These are phyloP conservation scores for Breviolum minutum DNA, from an alignment of 73 alveolate genomes.

Conservation along the genomic window DNA sequence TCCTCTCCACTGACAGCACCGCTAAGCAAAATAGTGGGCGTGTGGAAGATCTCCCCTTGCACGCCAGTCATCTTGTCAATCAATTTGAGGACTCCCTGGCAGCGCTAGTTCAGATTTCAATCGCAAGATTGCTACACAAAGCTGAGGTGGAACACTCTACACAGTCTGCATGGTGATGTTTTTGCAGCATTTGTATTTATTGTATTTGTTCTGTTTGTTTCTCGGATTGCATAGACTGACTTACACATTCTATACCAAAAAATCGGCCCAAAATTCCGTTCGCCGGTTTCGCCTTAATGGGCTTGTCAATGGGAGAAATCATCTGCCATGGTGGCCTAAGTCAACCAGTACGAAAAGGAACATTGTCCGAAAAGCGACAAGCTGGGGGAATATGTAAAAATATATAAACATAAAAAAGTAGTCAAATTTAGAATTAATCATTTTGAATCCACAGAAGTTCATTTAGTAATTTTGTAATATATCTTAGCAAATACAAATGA, in stretches of 20 bases:
- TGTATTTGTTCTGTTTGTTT: too few species aligned
- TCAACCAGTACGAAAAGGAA: not conserved
- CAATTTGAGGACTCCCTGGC: slow-evolving; percentile 58
- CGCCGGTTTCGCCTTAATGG: slow-evolving; percentile 12
- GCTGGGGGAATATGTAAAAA: too few species aligned
- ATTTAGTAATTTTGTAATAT: too few species aligned
- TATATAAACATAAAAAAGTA: too few species aligned
- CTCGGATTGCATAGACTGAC: too few species aligned
- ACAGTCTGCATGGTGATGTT: not conserved
- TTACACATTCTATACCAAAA: too few species aligned
- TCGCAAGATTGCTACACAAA: not conserved
- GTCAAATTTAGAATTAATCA: too few species aligned
- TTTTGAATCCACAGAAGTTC: too few species aligned
- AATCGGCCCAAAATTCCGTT: not conserved
- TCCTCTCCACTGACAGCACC: slow-evolving; percentile 95
- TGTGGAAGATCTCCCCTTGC: slow-evolving; percentile 72
- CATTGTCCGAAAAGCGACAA: too few species aligned
- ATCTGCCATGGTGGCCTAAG: slow-evolving; percentile 93
- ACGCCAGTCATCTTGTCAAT: slow-evolving; percentile 87
- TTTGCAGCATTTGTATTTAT: not conserved
- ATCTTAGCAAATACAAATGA: too few species aligned
- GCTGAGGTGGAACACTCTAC: not conserved
- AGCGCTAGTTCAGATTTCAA: not conserved
- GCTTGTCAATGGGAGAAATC: slow-evolving; percentile 90
- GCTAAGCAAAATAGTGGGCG: slow-evolving; percentile 73